These are phyloP conservation scores for Aspergillus viridinutans DNA, from an alignment of 2,329 filamentous ascomycete species.

Conservation along the genomic window DNA sequence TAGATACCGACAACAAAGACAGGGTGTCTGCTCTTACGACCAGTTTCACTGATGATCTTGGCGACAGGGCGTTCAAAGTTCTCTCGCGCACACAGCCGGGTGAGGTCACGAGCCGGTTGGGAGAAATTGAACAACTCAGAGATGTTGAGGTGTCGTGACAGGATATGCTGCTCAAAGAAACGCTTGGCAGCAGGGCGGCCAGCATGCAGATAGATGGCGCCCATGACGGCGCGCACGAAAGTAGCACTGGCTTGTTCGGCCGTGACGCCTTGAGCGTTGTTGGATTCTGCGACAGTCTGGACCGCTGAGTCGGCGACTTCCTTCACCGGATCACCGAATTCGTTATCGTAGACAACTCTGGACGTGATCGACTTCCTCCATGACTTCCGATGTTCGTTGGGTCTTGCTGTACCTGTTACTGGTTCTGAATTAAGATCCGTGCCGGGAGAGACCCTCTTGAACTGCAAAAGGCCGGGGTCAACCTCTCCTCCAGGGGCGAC, in stretches of 20 bases:
- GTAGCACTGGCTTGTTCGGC: conserved; percentile 62
- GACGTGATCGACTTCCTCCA: conserved; percentile 70
- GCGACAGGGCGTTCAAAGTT: conserved; percentile 85
- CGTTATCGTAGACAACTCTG: conserved; percentile 74
- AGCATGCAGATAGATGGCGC: conserved; percentile 79
- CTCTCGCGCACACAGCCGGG: conserved; percentile 78
- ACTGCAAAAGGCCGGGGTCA: conserved; percentile 86
- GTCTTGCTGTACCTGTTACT: conserved; percentile 39
- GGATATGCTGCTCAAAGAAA: conserved; percentile 80
- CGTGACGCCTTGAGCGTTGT: conserved; percentile 36
- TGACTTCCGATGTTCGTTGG: conserved; percentile 51
- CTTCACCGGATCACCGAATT: conserved; percentile 66
- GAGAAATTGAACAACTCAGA: conserved; percentile 77
- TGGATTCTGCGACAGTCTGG: conserved; percentile 12
- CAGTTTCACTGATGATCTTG: conserved; percentile 84
- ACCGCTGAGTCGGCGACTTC: conserved; percentile 26
- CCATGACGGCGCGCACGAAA: conserved; percentile 79
- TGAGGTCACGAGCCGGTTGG: conserved; percentile 77
- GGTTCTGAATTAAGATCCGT: conserved; percentile 36
- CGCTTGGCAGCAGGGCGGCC: conserved; percentile 73
- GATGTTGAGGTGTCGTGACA: conserved; percentile 73
- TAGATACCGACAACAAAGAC: conserved; percentile 94
- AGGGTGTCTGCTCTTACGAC: conserved; percentile 74
- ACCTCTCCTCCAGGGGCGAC: conserved; percentile 85
- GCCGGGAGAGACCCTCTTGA: conserved; percentile 50